Conservation (phyloP, 352 stramenopile genomes). For the Phytophthora chlamydospora region DNA sequence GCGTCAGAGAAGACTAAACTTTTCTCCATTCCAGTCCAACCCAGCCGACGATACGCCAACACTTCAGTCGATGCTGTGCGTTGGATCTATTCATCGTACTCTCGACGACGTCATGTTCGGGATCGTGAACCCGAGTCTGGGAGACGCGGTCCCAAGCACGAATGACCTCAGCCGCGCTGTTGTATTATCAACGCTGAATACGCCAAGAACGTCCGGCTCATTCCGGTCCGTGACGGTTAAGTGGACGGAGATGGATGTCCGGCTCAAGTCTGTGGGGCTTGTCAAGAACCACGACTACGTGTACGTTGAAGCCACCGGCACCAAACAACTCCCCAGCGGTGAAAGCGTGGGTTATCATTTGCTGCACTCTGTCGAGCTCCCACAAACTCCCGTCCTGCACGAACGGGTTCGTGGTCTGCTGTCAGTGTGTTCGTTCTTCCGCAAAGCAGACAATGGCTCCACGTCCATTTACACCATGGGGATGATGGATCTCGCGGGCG, state of each 20-base stretch:
- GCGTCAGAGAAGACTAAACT: slow-evolving; percentile 3
- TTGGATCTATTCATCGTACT: slow-evolving; percentile 17
- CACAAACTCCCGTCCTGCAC: slow-evolving; percentile 17
- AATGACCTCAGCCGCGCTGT: slow-evolving; percentile 33
- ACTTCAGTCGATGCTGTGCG: slow-evolving; percentile 15
- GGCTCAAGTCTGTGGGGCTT: slow-evolving; percentile 36
- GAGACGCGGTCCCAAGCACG: no score
- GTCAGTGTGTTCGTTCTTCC: slow-evolving; percentile 41
- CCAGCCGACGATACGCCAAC: not conserved
- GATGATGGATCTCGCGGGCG: slow-evolving; percentile 27
- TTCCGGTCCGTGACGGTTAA: slow-evolving; percentile 40
- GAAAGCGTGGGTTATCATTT: slow-evolving; percentile 56
- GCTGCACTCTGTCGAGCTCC: slow-evolving; percentile 54
- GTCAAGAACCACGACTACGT: slow-evolving; percentile 47
- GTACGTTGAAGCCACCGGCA: slow-evolving; percentile 47
- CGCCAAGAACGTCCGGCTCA: slow-evolving; percentile 41
- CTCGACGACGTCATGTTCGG: slow-evolving; percentile 36
- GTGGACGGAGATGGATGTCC: slow-evolving; percentile 36
- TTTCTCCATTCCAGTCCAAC: slow-evolving; percentile 1
- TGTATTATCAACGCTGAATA: slow-evolving; percentile 40
- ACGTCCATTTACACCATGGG: slow-evolving; percentile 31
- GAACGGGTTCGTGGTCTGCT: slow-evolving; percentile 37
- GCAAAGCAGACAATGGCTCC: slow-evolving; percentile 24
- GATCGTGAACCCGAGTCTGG: slow-evolving; percentile 18
- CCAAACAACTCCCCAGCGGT: slow-evolving; percentile 26